A percentile compares a stretch with the other conserved stretches of the same genome.
These are phyloP conservation scores for Aspergillus taichungensis DNA, from an alignment of 495 filamentous ascomycete species.

Conservation along the genomic window DNA sequence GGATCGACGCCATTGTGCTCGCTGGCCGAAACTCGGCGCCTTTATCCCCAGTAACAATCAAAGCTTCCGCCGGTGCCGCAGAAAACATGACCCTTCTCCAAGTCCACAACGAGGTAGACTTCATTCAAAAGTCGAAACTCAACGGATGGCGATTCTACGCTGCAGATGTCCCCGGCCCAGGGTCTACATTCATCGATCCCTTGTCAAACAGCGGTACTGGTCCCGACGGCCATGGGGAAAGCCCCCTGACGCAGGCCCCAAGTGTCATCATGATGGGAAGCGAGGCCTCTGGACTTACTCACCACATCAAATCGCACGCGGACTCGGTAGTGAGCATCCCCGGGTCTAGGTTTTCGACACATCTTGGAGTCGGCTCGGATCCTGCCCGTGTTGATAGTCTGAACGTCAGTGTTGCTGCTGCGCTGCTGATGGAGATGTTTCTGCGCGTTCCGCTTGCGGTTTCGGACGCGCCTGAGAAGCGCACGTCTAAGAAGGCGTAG, in stretches of 20 bases:
- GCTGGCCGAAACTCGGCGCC: conserved; percentile 59
- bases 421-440: conserved; percentile 60
- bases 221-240: neutral
- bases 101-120: conserved; percentile 52
- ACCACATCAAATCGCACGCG: conserved; percentile 51
- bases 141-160: conserved; percentile 82
- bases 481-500: neutral
- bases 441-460: conserved; percentile 36
- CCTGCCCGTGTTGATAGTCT: conserved; percentile 59
- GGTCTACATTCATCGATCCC: conserved; percentile 17
- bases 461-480: conserved; percentile 14
- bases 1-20: conserved; percentile 65
- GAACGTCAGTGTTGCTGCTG: conserved; percentile 82
- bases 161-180: conserved; percentile 49
- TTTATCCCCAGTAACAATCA: conserved; percentile 66
- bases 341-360: conserved; percentile 26
- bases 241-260: conserved; percentile 50
- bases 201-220: conserved; percentile 1
- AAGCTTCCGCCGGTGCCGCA: conserved; percentile 77
- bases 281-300: conserved; percentile 67
- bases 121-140: conserved; percentile 56
- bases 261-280: conserved; percentile 74
- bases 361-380: conserved; percentile 26
- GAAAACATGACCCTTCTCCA: conserved; percentile 67
- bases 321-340: conserved; percentile 52